Base-by-base conservation (phyloP, 805 yeast species). In the Candida patagonica region DNA sequence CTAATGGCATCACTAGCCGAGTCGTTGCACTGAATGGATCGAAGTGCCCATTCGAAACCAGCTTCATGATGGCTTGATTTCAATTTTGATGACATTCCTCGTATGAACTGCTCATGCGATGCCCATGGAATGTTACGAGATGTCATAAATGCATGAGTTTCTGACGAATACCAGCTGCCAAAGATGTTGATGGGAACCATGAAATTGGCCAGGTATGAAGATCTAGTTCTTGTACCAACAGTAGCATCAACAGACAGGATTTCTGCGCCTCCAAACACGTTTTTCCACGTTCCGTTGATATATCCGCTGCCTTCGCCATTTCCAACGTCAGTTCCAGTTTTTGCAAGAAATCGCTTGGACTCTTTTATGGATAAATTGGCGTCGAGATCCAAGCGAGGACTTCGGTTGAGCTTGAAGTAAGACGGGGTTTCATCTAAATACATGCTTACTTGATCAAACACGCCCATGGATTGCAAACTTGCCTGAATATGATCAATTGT, bases 281-380 rank as follows among this genome's bases (percentile, higher is more conserved):
- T 80, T 32, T 69, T 59, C 43, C 68, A 65, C 57, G 77, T 87
- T 41, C 88, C 74, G 24, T 84, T 79, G 35, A 86, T 69, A 54
- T 88, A 87, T 1, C 96, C 97, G 55, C 84, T 92, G 23, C 96
- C 98, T 64, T 92, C 97, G 24, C 95, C 95, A 55, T 92, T 89
- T 1, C 97, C 97, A 6, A 92, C 74, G 59, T 87, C 88, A 1
- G 97, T 92, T 3, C 99, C 99, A 1, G 96, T 84, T 51, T 82
- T 83, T 39, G 94, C 88, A 44, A 73, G 70, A 51, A 87, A 81
- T 48, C 73, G 71, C 50, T 85, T 85, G 17, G 51, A 47, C n/a
- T 44, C 42, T 7, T 47, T 39, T 12, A 60, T 42, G 26, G 39
- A 30, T 9, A 59, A 37, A 1, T 48, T 43, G 2, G 54, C 53